Base-by-base conservation (phyloP, 176 grass and related monocot genomes). In the Coix lacrymajobi region DNA sequence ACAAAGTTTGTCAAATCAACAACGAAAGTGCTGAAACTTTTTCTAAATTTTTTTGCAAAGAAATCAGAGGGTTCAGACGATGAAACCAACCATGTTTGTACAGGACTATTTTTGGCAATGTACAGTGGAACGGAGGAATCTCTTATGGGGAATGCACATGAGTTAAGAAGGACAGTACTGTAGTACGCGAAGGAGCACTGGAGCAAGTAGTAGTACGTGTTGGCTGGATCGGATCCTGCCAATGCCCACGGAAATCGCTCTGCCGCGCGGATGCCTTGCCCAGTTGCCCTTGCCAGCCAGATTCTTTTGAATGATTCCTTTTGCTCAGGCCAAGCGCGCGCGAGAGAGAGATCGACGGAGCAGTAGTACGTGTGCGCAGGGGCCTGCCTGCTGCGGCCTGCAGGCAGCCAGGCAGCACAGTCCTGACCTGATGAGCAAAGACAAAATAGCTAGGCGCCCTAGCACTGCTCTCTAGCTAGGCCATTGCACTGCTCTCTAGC, bases 71-170 rank as follows among this genome's bases (percentile, higher is more conserved):
- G n/a, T n/a, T n/a, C n/a, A n/a, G n/a, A n/a, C n/a, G n/a, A n/a
- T n/a, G n/a, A n/a, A n/a, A n/a, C n/a, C n/a, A n/a, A 52, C 44
- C 10, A 6, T 66, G n/a, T 45, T 66, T 86, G 73, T 40, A 79
- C 84, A 79, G 74, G 8, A 74, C 88, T 68, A 83, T 79, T 74
- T 90, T 78, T 79, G 84, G 88, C 5, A 86, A 79, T 34, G 45
- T 52, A 83, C 84, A 90, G 79, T 86, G 37, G 88, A 86, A 83
- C 22, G 73, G 88, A 86, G 84, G 88, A 90, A 90, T 86, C 84
- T 79, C 60, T 41, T 73, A 83, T 79, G 57, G 79, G 79, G 46
- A 67, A 79, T 78, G 79, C 84, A 86, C 84, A 83, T 52, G 74
- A 90, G 88, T 84, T 84, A n/a, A n/a, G n/a, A n/a, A n/a, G n/a